These are phyloP conservation scores for Daucus carota DNA, from an alignment of 129 eudicot species.

Conservation along the genomic window DH1_v3.0 NC_030381.2:54778001-54778500, in stretches of 20 bases:
- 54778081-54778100: background rate
- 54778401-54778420: too few species aligned
- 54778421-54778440: too few species aligned
- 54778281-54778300: background rate
- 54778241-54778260: background rate
- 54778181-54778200: background rate
- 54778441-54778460: too few species aligned
- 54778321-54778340: background rate
- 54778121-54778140: background rate
- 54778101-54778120: background rate
- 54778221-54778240: background rate
- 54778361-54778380: background rate
- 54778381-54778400: background rate
- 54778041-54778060: background rate
- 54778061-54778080: slow-evolving; percentile 1
- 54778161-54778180: background rate
- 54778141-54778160: background rate
- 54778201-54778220: background rate
- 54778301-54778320: background rate
- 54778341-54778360: background rate
- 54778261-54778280: background rate
- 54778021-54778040: background rate
- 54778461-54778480: too few species aligned
- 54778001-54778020: background rate
- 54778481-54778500: too few species aligned